Evolutionary conservation across 2,329 filamentous ascomycete genomes (phyloP), one percentile per base, ranked within the genome.

Genomic region (Hortaea sp.): DNA sequence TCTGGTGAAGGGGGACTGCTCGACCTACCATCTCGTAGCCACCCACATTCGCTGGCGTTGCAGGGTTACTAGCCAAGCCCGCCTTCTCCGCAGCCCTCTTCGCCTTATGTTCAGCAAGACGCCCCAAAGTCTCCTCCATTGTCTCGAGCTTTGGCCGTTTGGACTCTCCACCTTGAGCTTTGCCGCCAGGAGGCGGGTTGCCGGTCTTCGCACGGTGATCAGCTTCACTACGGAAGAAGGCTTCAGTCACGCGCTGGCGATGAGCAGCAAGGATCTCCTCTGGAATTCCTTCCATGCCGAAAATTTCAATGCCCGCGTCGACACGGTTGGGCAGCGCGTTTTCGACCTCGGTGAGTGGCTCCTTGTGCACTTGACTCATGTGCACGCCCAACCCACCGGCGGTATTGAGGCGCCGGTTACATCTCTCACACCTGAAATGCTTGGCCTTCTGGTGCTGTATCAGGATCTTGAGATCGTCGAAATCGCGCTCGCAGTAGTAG

Each of bases 401-500:
- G 1, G 92, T 98, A 64, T 95, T 95, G 46, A 98, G 70, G 54
- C 92, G 81, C 44, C 82, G 82, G n/a, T 9, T 9, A 66, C 92
- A 98, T 70, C 84, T 75, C 58, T 95, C 87, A 40, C 92, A 98
- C 69, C 95, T 95, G 76, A 95, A 97, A 68, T 98, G 92, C 69
- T 97, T 97, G n/a, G 90, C 89, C 66, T 95, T 97, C 63, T 97
- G 92, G 67, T 98, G 92, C 48, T 86, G 89, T 57, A 95, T 94
- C 53, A 98, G 81, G 57, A 97, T 88, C 73, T 95, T 95, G 41
- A 95, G 68, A 66, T 98, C 92, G 66, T 97, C 89, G 65, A 97
- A 98, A 69, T 97, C 90, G 71, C 90, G 85, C 69, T 98, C 92
- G 82, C 92, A 98, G 73, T 98, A 98, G 71, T 95, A 98, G 72